Conservation (phyloP, 2,329 filamentous ascomycete genomes). For the Colletotrichum phormii region DNA sequence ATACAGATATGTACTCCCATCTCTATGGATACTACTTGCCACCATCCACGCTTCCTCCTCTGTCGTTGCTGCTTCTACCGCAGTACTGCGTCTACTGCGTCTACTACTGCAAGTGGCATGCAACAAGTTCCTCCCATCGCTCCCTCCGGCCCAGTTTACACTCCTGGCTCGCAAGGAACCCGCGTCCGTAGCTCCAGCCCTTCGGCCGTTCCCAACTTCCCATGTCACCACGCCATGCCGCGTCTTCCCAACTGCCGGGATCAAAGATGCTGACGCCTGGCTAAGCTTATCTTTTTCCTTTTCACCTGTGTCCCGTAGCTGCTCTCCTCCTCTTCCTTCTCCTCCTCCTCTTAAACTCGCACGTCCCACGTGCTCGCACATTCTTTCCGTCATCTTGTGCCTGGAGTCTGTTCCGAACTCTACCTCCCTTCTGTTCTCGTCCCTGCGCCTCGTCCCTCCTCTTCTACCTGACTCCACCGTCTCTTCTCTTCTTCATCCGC, state of each 20-base stretch:
- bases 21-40: not conserved
- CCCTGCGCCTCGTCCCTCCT: not conserved
- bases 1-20: not conserved
- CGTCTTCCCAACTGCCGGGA: slow-evolving; percentile 7
- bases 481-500: not conserved
- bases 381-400: not conserved
- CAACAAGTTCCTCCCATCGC: not conserved
- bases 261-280: not conserved
- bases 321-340: not conserved
- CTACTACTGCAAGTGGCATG: not conserved
- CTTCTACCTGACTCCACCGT: not conserved
- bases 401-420: slow-evolving; percentile 4
- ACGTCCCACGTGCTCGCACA: slow-evolving; percentile 27
- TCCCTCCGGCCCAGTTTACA: slow-evolving; percentile 4
- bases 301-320: not conserved
- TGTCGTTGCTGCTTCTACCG: too few species aligned
- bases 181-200: not conserved
- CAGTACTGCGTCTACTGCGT: not conserved
- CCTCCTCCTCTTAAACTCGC: slow-evolving; percentile 24
- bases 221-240: not conserved
- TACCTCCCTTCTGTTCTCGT: not conserved
- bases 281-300: slow-evolving; percentile 18
- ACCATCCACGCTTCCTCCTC: not conserved
- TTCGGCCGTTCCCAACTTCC: not conserved
- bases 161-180: not conserved